Conservation (phyloP, 1,284 basidiomycete species). For the Volvariella surrecta region DNA sequence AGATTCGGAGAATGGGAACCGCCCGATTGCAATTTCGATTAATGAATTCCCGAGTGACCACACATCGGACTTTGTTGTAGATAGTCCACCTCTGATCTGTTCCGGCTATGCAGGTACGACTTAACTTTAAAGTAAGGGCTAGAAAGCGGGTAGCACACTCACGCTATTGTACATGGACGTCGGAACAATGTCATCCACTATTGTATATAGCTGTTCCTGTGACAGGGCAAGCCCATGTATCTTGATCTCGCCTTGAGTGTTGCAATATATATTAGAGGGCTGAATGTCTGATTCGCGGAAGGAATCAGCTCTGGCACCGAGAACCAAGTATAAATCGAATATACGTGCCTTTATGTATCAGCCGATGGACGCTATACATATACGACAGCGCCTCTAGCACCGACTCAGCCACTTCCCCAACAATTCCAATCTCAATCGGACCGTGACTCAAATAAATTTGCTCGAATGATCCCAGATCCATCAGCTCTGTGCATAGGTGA, state of each 20-base stretch:
- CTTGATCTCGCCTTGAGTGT: conserved; percentile 92
- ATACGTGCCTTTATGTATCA: conserved; percentile 89
- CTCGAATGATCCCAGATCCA: conserved; percentile 92
- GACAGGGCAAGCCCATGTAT: conserved; percentile 99
- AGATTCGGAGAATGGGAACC: conserved; percentile 23
- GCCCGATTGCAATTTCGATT: conserved; percentile 68
- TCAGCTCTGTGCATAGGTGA: conserved; percentile 97
- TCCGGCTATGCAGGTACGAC: conserved; percentile 61
- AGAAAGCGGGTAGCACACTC: conserved; percentile 26
- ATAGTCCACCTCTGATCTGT: conserved; percentile 96
- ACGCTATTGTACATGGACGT: conserved; percentile 99
- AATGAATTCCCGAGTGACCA: conserved; percentile 96
- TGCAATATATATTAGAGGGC: conserved; percentile 95
- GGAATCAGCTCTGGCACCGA: no score
- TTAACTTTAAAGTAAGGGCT: neutral
- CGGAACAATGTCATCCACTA: conserved; percentile 98
- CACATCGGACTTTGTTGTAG: conserved; percentile 96
- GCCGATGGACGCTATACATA: conserved; percentile 96
- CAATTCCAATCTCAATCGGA: conserved; percentile 82
- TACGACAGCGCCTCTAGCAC: conserved; percentile 96
- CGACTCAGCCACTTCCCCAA: conserved; percentile 84
- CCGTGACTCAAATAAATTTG: conserved; percentile 93
- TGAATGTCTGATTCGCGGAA: conserved; percentile 74
- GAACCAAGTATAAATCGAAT: neutral
- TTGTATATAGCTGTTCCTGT: conserved; percentile 96